phyloP scores from a whole-genome alignment of 305 asterid species.

The Solanum hybrid region DNA sequence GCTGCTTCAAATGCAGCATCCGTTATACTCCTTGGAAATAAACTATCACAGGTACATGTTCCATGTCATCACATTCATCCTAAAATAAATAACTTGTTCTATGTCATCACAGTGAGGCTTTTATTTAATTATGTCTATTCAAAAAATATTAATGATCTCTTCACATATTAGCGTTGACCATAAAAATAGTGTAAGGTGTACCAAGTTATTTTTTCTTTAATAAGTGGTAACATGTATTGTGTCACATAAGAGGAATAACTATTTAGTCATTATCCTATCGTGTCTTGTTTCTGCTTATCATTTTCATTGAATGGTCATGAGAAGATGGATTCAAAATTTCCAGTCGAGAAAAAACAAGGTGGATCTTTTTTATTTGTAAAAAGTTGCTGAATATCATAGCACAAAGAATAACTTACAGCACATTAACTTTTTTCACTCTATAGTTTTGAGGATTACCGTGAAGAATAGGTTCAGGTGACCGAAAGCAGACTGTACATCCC shows the following conservation, averaged over 20 bases:
- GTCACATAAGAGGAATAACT: background rate
- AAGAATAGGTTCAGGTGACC: background rate
- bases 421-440: background rate
- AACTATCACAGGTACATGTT: conserved; percentile 67
- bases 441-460: background rate
- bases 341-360: background rate
- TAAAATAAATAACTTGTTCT: background rate
- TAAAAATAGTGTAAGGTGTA: background rate
- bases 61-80: background rate
- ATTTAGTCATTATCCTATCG: background rate
- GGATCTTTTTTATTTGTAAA: background rate
- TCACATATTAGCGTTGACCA: background rate
- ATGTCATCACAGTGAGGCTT: background rate
- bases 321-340: background rate
- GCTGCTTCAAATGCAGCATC: conserved; percentile 99
- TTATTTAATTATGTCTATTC: background rate
- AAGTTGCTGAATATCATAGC: background rate
- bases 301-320: background rate
- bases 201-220: background rate
- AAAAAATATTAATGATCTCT: background rate
- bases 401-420: background rate
- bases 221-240: background rate
- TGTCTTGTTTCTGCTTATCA: background rate
- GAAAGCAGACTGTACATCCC: background rate
- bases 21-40: conserved; percentile 82